These are phyloP conservation scores for Protea cynaroides DNA, from an alignment of 164 flowering plant species.

Conservation along the genomic window DNA sequence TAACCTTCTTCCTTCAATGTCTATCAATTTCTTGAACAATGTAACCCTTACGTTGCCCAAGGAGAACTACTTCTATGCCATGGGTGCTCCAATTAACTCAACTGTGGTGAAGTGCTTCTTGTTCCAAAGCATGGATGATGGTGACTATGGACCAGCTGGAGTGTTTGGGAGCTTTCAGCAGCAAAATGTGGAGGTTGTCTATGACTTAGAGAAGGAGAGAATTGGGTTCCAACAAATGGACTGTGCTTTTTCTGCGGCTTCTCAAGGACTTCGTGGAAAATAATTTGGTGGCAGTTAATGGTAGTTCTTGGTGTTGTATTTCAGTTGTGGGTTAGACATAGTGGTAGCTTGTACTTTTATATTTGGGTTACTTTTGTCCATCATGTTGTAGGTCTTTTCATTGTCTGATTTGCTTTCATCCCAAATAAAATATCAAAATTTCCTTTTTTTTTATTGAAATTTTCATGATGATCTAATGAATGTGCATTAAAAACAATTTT, in stretches of 20 bases:
- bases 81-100: conserved; percentile 46
- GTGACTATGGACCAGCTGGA: conserved; percentile 56
- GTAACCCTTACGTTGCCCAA: conserved; percentile 50
- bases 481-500: too few relatives aligned
- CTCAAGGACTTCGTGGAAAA: conserved; percentile 30
- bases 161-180: conserved; percentile 74
- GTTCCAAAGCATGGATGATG: conserved; percentile 55
- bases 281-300: background rate
- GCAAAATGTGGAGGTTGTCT: conserved; percentile 63
- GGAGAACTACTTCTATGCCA: conserved; percentile 50
- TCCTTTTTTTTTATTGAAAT: too few relatives aligned
- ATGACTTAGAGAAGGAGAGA: conserved; percentile 60
- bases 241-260: conserved; percentile 47
- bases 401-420: too few relatives aligned
- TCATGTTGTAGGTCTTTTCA: too few relatives aligned
- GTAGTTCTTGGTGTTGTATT: background rate
- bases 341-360: background rate
- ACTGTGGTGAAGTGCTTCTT: conserved; percentile 50
- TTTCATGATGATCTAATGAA: too few relatives aligned
- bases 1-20: conserved; percentile 40
- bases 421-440: too few relatives aligned
- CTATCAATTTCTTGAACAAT: conserved; percentile 58
- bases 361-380: too few relatives aligned
- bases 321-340: background rate
- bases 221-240: conserved; percentile 64